Conservation (phyloP, 192 early-diverging fungal species). For the Podila epigama region DNA sequence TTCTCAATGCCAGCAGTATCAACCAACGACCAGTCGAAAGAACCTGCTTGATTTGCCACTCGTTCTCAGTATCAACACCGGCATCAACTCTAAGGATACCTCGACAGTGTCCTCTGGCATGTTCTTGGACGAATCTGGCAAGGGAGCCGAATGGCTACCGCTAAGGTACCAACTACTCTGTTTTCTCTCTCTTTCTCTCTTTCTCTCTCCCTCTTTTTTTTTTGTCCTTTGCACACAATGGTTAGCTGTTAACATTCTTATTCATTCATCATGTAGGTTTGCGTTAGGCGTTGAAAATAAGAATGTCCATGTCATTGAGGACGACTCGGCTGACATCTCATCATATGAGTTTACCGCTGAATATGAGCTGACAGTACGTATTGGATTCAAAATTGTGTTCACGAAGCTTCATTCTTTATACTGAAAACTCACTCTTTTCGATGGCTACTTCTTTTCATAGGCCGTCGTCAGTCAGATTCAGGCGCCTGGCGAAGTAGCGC, state of each 20-base stretch:
- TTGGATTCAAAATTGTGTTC: neutral
- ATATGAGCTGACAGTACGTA: constrained; percentile 70
- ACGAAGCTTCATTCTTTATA: neutral
- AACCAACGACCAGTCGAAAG: constrained; percentile 78
- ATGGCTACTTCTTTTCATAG: constrained; percentile 11
- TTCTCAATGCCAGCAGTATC: constrained; percentile 81
- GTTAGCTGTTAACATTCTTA: too few relatives aligned
- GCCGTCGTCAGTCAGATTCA: constrained; percentile 63
- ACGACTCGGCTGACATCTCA: constrained; percentile 35
- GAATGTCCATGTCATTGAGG: constrained; percentile 50
- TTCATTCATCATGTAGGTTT: constrained; percentile 59
- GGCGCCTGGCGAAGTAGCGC: constrained; percentile 64
- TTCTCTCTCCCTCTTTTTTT: neutral
- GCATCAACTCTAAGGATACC: constrained; percentile 62
- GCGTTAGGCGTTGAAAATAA: constrained; percentile 54
- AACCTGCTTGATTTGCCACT: constrained; percentile 70
- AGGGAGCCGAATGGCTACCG: constrained; percentile 57
- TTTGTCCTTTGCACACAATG: neutral
- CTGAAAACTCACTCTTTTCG: neutral
- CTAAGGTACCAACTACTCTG: constrained; percentile 50
- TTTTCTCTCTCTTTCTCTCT: constrained; percentile 1
- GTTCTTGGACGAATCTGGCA: constrained; percentile 33
- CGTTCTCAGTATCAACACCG: constrained; percentile 83
- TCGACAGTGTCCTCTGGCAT: constrained; percentile 50
- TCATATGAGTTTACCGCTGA: constrained; percentile 47